These are phyloP conservation scores for Solanum dulcamara DNA, from an alignment of 257 asterid species.

Conservation along the genomic window DNA sequence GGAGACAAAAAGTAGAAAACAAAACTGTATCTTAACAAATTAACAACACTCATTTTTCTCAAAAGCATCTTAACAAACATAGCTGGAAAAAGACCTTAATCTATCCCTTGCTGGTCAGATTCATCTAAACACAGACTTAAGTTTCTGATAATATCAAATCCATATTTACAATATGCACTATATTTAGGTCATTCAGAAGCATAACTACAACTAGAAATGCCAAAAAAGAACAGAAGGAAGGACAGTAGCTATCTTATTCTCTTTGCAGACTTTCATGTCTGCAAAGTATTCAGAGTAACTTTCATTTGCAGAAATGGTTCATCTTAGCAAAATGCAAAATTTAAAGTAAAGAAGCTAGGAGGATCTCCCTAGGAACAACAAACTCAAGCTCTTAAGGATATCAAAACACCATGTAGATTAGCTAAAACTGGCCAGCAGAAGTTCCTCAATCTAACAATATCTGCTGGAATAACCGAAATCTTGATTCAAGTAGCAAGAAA, in stretches of 20 bases:
- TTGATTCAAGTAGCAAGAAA: not conserved
- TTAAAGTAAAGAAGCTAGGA: not conserved
- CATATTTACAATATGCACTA: not conserved
- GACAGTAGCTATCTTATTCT: not conserved
- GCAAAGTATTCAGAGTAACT: not conserved
- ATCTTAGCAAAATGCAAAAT: not conserved
- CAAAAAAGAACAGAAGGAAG: not conserved
- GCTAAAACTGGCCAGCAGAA: not conserved
- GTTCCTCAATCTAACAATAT: not conserved
- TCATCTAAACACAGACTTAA: not conserved
- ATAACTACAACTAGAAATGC: not conserved
- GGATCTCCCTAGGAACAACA: not conserved
- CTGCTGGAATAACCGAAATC: not conserved
- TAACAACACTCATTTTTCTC: not conserved
- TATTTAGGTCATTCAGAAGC: not conserved
- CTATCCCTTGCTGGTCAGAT: not conserved
- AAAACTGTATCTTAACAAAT: not conserved
- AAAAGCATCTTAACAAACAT: not conserved
- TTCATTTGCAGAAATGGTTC: not conserved
- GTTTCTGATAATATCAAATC: not conserved
- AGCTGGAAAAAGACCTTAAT: not conserved
- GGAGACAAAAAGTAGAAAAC: not conserved
- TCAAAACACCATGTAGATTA: not conserved
- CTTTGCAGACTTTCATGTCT: not conserved
- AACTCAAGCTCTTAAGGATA: not conserved